Conservation (phyloP, 2,329 filamentous ascomycete genomes). For the Boeremia lycopersici region DNA sequence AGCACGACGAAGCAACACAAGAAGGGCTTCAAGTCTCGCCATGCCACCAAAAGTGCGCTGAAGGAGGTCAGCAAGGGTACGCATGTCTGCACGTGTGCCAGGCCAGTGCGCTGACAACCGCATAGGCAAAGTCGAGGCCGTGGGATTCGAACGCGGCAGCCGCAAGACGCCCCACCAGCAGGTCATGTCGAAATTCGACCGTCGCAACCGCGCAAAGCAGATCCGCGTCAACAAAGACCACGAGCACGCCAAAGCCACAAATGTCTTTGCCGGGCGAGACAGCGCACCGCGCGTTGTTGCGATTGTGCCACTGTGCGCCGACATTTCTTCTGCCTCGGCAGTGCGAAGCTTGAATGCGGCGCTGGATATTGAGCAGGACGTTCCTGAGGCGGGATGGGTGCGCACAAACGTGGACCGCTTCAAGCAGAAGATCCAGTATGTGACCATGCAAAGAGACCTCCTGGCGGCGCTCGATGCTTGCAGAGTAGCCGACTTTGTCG, state of each 20-base stretch:
- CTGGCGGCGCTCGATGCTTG: slow-evolving; percentile 82
- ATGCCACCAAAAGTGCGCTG: slow-evolving; percentile 84
- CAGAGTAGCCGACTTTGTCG: slow-evolving; percentile 86
- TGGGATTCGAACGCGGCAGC: slow-evolving; percentile 66
- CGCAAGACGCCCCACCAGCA: slow-evolving; percentile 94
- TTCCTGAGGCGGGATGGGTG: slow-evolving; percentile 63
- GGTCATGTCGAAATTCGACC: slow-evolving; percentile 95
- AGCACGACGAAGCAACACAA: slow-evolving; percentile 87
- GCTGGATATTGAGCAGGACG: slow-evolving; percentile 74
- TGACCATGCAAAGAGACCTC: slow-evolving; percentile 75
- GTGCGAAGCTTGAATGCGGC: slow-evolving; percentile 76
- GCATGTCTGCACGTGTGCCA: slow-evolving; percentile 3
- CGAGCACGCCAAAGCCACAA: slow-evolving; percentile 78
- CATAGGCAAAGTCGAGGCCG: slow-evolving; percentile 74
- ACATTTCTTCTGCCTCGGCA: slow-evolving; percentile 70
- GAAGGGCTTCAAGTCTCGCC: slow-evolving; percentile 91
- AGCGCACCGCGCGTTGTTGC: slow-evolving; percentile 88
- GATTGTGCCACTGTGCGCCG: slow-evolving; percentile 79
- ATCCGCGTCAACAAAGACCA: slow-evolving; percentile 81
- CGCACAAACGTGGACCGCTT: slow-evolving; percentile 83
- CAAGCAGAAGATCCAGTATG: slow-evolving; percentile 90
- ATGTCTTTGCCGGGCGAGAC: slow-evolving; percentile 83
- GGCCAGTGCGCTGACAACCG: slow-evolving; percentile 22
- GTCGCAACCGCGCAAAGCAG: slow-evolving; percentile 93
- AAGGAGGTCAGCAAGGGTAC: slow-evolving; percentile 85